Percentiles rank a stretch among this genome's conserved stretches.
phyloP scores from a whole-genome alignment of 495 filamentous ascomycete species.

The Annulohypoxylon nitens region DNA sequence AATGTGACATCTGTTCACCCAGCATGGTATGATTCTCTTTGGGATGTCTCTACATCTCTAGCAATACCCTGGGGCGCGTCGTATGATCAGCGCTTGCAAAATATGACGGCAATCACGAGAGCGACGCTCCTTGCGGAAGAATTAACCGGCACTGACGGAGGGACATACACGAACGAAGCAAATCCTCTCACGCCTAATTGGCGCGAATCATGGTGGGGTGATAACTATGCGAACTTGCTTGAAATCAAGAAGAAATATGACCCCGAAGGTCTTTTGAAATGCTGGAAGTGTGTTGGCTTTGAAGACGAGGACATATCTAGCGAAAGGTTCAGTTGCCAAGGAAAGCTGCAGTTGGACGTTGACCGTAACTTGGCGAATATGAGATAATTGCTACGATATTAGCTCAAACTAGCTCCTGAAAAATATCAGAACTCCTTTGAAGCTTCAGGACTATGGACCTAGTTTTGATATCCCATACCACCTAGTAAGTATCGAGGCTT shows the following conservation, averaged over 20 bases:
- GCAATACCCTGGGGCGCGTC: constrained; percentile 56
- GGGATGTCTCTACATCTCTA: constrained; percentile 55
- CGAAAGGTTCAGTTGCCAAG: constrained; percentile 45
- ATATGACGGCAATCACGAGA: constrained; percentile 57
- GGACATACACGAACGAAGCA: constrained; percentile 65
- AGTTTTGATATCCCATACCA: background rate
- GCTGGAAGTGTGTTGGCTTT: constrained; percentile 63
- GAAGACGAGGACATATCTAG: constrained; percentile 49
- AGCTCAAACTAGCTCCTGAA: background rate
- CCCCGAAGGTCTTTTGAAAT: constrained; percentile 60
- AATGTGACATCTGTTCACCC: constrained; percentile 57
- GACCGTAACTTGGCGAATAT: constrained; percentile 14
- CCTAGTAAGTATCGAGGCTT: background rate
- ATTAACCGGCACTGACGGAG: constrained; percentile 58
- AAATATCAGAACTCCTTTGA: background rate
- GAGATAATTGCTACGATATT: background rate
- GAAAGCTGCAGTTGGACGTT: constrained; percentile 46
- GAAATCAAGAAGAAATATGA: constrained; percentile 63
- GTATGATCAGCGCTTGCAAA: constrained; percentile 50
- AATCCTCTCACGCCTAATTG: constrained; percentile 61
- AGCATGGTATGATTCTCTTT: constrained; percentile 60
- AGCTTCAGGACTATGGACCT: background rate
- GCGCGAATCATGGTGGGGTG: constrained; percentile 63
- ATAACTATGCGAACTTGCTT: constrained; percentile 58
- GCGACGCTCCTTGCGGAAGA: constrained; percentile 59